Conservation (phyloP, 176 grass and related monocot species). For the Cenchrus fungigraminus region DNA sequence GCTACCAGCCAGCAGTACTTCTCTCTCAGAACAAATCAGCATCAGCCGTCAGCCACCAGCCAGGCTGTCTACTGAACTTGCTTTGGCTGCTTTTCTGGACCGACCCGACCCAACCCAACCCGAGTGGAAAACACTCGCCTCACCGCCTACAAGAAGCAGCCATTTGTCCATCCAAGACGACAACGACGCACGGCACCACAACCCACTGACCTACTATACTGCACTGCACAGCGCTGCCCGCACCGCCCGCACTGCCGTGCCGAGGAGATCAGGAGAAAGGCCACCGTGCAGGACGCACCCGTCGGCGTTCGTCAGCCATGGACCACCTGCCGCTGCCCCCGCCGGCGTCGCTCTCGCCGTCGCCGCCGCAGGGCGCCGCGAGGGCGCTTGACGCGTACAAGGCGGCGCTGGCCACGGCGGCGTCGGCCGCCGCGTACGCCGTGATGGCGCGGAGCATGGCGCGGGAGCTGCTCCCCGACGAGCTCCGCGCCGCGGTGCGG, state of each 20-base stretch:
- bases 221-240: background rate
- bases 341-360: background rate
- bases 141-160: background rate
- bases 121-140: background rate
- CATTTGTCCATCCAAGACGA: background rate
- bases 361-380: background rate
- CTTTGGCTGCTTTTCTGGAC: background rate
- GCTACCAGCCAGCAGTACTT: no score
- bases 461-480: slow-evolving; percentile 54
- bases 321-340: background rate
- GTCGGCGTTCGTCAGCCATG: background rate
- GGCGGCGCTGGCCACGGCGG: slow-evolving; percentile 46
- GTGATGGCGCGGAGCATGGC: slow-evolving; percentile 47
- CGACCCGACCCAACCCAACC: background rate
- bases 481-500: slow-evolving; percentile 42
- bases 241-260: background rate
- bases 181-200: background rate
- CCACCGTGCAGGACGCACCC: background rate
- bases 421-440: slow-evolving; percentile 39
- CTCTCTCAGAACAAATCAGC: no score
- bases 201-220: background rate
- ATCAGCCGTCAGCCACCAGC: no score
- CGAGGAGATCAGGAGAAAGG: background rate
- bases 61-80: background rate
- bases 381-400: slow-evolving; percentile 50